Base-by-base conservation (phyloP, 2,329 filamentous ascomycete species). In the Aspergillus quadricinctus region DNA sequence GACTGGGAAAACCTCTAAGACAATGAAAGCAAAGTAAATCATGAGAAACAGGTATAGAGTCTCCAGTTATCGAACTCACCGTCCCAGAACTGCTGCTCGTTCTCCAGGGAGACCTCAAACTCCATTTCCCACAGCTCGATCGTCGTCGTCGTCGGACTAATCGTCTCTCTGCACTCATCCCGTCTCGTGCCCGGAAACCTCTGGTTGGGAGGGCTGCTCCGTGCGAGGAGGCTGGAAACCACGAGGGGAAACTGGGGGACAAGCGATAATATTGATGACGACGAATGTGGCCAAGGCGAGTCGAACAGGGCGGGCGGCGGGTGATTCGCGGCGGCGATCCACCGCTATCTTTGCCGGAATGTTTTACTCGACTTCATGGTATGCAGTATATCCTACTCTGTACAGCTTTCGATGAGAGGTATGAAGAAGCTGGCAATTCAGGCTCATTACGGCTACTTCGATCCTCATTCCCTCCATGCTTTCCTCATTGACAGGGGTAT, bases 81-180 rank as follows among this genome's bases (percentile, higher is more conserved):
- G 76, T 87, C 82, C 93, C 92, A 97, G 78, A 96, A 92, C 76
- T 92, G 87, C 74, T 91, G 84, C 77, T 91, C 90, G 74, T 85
- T 87, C 75, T 92, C 88, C 74, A 90, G 83, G 66, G 81, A 82
- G 69, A 83, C 82, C 75, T 92, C 88, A 76, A 85, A 83, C 78
- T 89, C 77, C 84, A 87, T 87, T 73, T 74, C 76, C 77, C 71
- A 66, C 67, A 69, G 67, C 69, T 71, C 67, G 69, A 65, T 74
- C 71, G 71, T 62, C 63, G 61, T 67, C 67, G 65, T 67, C 63
- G 67, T 66, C 59, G 66, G 61, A 63, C 57, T 53, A 64, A 64
- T 61, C 57, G 63, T 61, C 63, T 62, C 66, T 65, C 66, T 66
- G 62, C 67, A 69, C 64, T 71, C 72, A 72, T 72, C 66, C 70